Evolutionary conservation across 2,329 filamentous ascomycete genomes (phyloP).

Genomic region (Monilinia polystroma): DNA sequence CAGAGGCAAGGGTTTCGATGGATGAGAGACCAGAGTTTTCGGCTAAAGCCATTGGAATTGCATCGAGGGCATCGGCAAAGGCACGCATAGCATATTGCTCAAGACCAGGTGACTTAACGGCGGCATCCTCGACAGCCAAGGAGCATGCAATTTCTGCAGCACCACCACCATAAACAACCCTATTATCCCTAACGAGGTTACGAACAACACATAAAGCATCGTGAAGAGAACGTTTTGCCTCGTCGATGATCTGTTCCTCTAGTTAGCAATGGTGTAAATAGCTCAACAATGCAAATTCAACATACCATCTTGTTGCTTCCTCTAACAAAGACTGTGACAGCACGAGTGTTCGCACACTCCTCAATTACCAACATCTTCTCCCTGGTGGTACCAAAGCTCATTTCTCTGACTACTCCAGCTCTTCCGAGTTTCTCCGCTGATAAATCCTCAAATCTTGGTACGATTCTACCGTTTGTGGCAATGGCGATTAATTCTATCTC

Average conservation of each 20-base stretch:
- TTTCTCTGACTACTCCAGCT: constrained; percentile 87
- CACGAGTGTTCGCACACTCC: constrained; percentile 96
- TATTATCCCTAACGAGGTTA: constrained; percentile 93
- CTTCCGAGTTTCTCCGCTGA: constrained; percentile 85
- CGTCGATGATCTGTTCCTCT: constrained; percentile 83
- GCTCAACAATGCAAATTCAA: constrained; percentile 24
- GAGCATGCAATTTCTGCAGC: constrained; percentile 97
- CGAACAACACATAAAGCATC: constrained; percentile 97
- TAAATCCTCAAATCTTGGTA: constrained; percentile 94
- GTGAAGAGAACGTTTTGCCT: constrained; percentile 95
- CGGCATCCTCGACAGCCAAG: constrained; percentile 90
- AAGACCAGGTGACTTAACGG: constrained; percentile 90
- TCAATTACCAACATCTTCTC: constrained; percentile 99
- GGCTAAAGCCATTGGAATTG: constrained; percentile 90
- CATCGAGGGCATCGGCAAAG: constrained; percentile 91
- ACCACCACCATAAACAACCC: constrained; percentile 95
- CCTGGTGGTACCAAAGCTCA: constrained; percentile 94
- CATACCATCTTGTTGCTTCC: constrained; percentile 99
- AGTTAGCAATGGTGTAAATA: constrained; percentile 30
- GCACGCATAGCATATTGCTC: constrained; percentile 99
- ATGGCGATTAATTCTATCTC: constrained; percentile 99
- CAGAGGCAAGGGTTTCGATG: constrained; percentile 88
- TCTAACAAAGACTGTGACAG: constrained; percentile 92
- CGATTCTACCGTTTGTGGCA: constrained; percentile 95
- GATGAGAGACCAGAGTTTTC: constrained; percentile 97